phyloP scores from a whole-genome alignment of 495 filamentous ascomycete species.

The Aspergillus sclerotiicarbonarius region DNA sequence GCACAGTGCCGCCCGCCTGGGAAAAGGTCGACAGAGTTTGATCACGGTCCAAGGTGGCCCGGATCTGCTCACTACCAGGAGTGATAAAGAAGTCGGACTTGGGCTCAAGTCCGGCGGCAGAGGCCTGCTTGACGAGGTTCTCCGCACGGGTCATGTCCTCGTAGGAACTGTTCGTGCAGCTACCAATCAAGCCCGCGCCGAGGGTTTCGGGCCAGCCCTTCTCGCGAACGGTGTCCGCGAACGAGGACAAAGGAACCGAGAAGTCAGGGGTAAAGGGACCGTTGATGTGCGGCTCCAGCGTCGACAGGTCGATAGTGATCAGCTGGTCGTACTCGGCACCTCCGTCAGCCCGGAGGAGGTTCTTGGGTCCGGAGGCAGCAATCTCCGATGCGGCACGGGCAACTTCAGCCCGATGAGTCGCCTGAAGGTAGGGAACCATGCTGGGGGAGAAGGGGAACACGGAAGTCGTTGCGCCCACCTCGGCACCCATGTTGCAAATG shows the following conservation, averaged over 20 bases:
- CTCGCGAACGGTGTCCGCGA: slow-evolving; percentile 75
- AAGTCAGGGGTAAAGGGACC: slow-evolving; percentile 95
- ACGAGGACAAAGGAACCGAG: slow-evolving; percentile 85
- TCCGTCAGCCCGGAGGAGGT: slow-evolving; percentile 65
- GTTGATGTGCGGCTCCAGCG: slow-evolving; percentile 94
- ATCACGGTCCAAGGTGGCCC: slow-evolving; percentile 86
- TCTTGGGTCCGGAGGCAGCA: slow-evolving; percentile 28
- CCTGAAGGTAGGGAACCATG: slow-evolving; percentile 74
- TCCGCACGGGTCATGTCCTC: slow-evolving; percentile 97
- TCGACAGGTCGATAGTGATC: slow-evolving; percentile 87
- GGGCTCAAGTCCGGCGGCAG: slow-evolving; percentile 81
- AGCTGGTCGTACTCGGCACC: slow-evolving; percentile 84
- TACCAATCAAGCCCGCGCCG: slow-evolving; percentile 90
- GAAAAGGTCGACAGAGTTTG: slow-evolving; percentile 82
- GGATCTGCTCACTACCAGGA: slow-evolving; percentile 93
- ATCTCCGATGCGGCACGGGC: slow-evolving; percentile 54
- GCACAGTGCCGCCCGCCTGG: slow-evolving; percentile 79
- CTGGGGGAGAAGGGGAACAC: slow-evolving; percentile 79
- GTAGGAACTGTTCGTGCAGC: slow-evolving; percentile 98
- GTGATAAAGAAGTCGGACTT: slow-evolving; percentile 93
- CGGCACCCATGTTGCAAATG: slow-evolving; percentile 87
- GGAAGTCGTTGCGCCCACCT: slow-evolving; percentile 95
- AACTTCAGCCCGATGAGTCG: slow-evolving; percentile 76
- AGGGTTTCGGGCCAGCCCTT: slow-evolving; percentile 90
- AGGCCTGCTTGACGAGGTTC: slow-evolving; percentile 84